Evolutionary conservation across 2,329 filamentous ascomycete species (phyloP), one percentile per base, ranked within the genome.

Genomic region (Sporothrix variecibatus): DNA sequence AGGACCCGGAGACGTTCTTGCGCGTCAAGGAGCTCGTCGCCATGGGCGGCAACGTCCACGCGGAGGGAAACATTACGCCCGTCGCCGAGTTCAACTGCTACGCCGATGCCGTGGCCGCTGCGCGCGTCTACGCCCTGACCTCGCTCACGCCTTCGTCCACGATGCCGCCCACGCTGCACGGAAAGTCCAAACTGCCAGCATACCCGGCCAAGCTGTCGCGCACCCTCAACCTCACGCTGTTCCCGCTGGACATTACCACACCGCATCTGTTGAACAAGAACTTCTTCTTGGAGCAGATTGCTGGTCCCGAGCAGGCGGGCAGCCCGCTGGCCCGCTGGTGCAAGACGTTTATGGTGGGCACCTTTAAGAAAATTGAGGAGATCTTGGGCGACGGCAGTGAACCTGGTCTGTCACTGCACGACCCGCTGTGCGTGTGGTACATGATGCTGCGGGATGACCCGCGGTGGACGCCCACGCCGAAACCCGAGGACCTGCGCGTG

Each of bases 41-140:
- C 65, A 99, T 99, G 96, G 96, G 95, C 75, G 96, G 96, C 75
- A 91, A 93, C 31, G 88, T 99, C 72, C 87, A 93, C 75, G 84
- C 90, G 62, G 88, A 91, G 70, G 96, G 96, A 78, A 99, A 99
- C 82, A 90, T 93, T 79, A 91, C 90, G 64, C 95, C 96, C 1
- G 89, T 92, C 15, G 94, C 93, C 76, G 96, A 99, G 82, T 99
- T 99, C 88, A 99, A 99, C 85, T 93, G 92, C 74, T 97, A 94
- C 80, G 95, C 96, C 74, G 97, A 99, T 81, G 87, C 93, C 26
- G 87, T 93, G 56, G 93, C 93, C 38, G 89, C 93, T 0, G 93
- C 93, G 12, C 88, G 93, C 17, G 88, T 96, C 23, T 95, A 92
- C 79, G 92, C 93, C 7, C 85, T 96, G 76, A 94, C 93, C 0